A percentile compares a stretch with the other conserved stretches of the same genome.
Conservation (phyloP, 2,329 filamentous ascomycete species). For the Aspergillus texensis region DNA sequence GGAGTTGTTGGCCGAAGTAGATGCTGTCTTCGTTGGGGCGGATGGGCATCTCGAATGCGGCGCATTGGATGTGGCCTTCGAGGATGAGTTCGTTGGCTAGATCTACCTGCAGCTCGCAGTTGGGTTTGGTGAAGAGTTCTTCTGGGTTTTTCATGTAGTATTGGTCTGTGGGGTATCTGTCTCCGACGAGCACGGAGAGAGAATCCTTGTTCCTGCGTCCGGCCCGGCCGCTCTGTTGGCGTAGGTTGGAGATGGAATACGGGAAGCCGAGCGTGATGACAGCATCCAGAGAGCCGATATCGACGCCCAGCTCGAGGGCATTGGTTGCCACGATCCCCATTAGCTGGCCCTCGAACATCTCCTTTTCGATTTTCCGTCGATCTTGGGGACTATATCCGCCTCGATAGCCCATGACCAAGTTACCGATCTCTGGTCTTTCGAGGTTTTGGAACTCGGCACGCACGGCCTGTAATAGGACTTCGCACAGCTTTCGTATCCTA, state of each 20-base stretch:
- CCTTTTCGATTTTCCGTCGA: constrained; percentile 80
- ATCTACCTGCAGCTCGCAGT: constrained; percentile 86
- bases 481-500: constrained; percentile 82
- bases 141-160: constrained; percentile 97
- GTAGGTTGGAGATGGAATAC: constrained; percentile 89
- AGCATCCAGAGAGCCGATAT: constrained; percentile 91
- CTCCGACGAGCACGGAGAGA: constrained; percentile 83
- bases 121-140: constrained; percentile 86
- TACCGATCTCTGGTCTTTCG: constrained; percentile 73
- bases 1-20: constrained; percentile 79
- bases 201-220: constrained; percentile 93
- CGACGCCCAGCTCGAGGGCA: constrained; percentile 89
- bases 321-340: constrained; percentile 93
- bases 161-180: constrained; percentile 88
- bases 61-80: constrained; percentile 94
- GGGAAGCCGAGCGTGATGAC: constrained; percentile 94
- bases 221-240: constrained; percentile 92
- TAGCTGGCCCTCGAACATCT: constrained; percentile 96
- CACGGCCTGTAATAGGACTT: constrained; percentile 77
- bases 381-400: constrained; percentile 95
- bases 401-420: constrained; percentile 89
- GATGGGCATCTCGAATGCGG: constrained; percentile 92
- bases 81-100: constrained; percentile 87
- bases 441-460: constrained; percentile 74
- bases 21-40: constrained; percentile 70